Evolutionary conservation across 768 basidiomycete species (phyloP), one percentile per base, ranked within the genome.

Genomic region (Botryobasidium botryosum): DNA sequence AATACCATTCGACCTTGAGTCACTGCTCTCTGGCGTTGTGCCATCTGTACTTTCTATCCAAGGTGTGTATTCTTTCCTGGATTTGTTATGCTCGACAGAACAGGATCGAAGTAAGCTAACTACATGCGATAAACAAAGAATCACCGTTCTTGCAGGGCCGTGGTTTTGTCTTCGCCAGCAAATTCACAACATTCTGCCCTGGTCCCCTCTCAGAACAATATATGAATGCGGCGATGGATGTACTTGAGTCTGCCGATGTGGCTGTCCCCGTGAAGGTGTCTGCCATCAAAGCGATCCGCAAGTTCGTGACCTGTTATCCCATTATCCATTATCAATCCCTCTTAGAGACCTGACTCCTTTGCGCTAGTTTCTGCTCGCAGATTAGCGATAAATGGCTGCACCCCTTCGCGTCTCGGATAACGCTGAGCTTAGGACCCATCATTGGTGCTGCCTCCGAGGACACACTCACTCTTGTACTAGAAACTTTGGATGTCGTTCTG

Each of bases 81-180:
- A 32, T 18, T 21, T 41, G 23, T 15, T 35, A 1, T 24, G 18
- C 1, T 42, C 13, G 4, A 12, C 31, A 28, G n/a, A n/a, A n/a
- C n/a, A n/a, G n/a, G n/a, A n/a, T n/a, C n/a, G n/a, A n/a, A n/a
- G n/a, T n/a, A n/a, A n/a, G n/a, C 37, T 38, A 36, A 36, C 10
- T 20, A 23, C 24, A 31, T 45, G 4, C 7, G 35, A n/a, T 7
- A 20, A 24, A 18, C 45, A 3, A 53, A 92, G 91, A 86, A 20
- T 70, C 69, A 45, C 88, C 88, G 0, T 99, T 96, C 72, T 61
- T 99, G 24, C 92, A 96, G 62, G 94, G 92, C 8, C 72, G 94
- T 49, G 84, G 77, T 0, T 94, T 96, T 49, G 85, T 97, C 36
- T 91, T 96, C 52, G 87, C 90, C 2, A 88, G 86, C 55, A 80